Percentiles rank a stretch among this genome's conserved stretches.
Evolutionary conservation across 1,139 yeast genomes (phyloP).

Genomic region (Protomyces inundatus): DNA sequence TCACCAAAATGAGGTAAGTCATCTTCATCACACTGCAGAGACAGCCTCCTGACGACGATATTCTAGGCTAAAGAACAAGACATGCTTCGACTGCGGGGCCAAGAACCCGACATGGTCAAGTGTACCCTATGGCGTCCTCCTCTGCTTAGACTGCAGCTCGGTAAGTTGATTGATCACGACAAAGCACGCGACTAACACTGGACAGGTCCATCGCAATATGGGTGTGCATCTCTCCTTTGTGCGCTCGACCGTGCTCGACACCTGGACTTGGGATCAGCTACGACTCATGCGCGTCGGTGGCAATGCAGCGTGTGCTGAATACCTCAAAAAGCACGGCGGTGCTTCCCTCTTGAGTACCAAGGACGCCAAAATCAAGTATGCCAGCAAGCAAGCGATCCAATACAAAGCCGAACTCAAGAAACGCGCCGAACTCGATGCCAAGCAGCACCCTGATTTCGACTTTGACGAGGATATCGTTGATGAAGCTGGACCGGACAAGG

Average conservation of each 20-base stretch:
- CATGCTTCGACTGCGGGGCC: constrained; percentile 86
- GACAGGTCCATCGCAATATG: constrained; percentile 69
- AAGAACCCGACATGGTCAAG: constrained; percentile 99
- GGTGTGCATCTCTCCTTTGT: constrained; percentile 98
- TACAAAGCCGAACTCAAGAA: constrained; percentile 75
- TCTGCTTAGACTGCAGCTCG: constrained; percentile 97
- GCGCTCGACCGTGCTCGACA: constrained; percentile 94
- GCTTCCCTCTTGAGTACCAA: constrained; percentile 32
- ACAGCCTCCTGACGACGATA: not conserved
- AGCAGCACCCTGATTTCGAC: constrained; percentile 24
- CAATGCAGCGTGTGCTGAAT: constrained; percentile 65
- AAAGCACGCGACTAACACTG: not conserved
- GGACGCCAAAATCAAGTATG: constrained; percentile 70
- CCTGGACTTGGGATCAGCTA: constrained; percentile 87
- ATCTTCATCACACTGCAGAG: not conserved
- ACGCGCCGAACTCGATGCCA: constrained; percentile 61
- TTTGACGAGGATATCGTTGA: constrained; percentile 27
- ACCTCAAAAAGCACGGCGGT: constrained; percentile 64
- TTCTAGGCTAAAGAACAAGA: constrained; percentile 16
- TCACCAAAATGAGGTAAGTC: constrained; percentile 11
- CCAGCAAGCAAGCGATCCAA: constrained; percentile 67
- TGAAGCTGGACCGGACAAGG: constrained; percentile 2
- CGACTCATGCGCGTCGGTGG: constrained; percentile 94
- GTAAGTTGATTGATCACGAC: constrained; percentile 36
- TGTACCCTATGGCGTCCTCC: constrained; percentile 92